Conservation (phyloP, 495 filamentous ascomycete genomes). For the Trichoderma asperelloides region DNA sequence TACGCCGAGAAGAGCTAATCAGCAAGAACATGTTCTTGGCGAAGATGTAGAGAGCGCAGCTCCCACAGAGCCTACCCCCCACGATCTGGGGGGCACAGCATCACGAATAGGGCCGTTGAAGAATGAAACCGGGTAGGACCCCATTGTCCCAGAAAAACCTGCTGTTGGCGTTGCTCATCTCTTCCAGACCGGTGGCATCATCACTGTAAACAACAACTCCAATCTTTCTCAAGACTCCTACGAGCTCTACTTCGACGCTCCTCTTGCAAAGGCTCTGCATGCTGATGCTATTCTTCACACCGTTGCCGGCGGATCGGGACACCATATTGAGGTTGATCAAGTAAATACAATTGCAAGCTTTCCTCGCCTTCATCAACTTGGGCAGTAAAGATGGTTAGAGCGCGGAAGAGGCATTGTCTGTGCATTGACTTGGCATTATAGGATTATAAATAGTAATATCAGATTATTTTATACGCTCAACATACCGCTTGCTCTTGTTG, state of each 20-base stretch:
- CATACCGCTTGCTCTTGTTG: neutral
- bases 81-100: neutral
- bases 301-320: neutral
- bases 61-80: neutral
- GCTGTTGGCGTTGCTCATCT: conserved; percentile 4
- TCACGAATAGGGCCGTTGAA: neutral
- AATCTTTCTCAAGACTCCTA: neutral
- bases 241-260: neutral
- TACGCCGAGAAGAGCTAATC: neutral
- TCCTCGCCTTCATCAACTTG: neutral
- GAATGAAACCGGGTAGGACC: neutral
- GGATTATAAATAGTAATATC: neutral
- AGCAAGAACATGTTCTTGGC: neutral
- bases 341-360: neutral
- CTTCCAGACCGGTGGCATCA: neutral
- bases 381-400: neutral
- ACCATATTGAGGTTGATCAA: neutral
- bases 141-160: neutral
- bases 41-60: neutral
- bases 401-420: neutral
- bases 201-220: neutral
- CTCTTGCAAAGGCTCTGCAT: neutral
- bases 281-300: neutral
- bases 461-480: neutral
- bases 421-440: neutral